Percentiles rank a stretch among this genome's conserved stretches.
These are phyloP conservation scores for Solanum peruvianum DNA, from an alignment of 257 asterid species.

Conservation along the genomic window DNA sequence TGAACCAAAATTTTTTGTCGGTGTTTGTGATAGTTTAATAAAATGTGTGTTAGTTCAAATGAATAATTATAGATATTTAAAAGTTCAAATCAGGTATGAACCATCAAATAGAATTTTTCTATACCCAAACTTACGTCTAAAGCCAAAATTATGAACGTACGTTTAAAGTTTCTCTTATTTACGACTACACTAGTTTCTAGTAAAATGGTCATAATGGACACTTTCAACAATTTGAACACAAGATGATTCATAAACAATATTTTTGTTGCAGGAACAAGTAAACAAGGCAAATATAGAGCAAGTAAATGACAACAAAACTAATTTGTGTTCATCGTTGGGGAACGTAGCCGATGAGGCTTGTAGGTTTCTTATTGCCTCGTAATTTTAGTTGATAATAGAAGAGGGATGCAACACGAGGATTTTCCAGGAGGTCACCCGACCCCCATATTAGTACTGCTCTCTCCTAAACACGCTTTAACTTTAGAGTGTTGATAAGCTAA, in stretches of 20 bases:
- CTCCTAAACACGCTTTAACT: neutral
- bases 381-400: neutral
- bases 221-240: neutral
- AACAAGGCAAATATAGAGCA: neutral
- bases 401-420: neutral
- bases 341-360: neutral
- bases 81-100: no score
- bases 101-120: no score
- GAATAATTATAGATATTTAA: no score
- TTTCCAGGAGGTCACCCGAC: neutral
- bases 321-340: neutral
- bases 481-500: neutral
- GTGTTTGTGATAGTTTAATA: no score
- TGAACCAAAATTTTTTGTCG: no score
- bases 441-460: neutral
- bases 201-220: no score
- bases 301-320: neutral
- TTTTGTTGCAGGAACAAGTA: neutral
- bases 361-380: neutral
- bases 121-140: no score
- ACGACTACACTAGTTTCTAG: no score
- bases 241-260: neutral
- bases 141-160: no score
- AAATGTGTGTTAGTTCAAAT: no score
- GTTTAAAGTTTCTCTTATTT: no score